These are phyloP conservation scores for Sechiopsis laciniata DNA, from an alignment of 306 rosid genomes.

Conservation along the genomic window DNA sequence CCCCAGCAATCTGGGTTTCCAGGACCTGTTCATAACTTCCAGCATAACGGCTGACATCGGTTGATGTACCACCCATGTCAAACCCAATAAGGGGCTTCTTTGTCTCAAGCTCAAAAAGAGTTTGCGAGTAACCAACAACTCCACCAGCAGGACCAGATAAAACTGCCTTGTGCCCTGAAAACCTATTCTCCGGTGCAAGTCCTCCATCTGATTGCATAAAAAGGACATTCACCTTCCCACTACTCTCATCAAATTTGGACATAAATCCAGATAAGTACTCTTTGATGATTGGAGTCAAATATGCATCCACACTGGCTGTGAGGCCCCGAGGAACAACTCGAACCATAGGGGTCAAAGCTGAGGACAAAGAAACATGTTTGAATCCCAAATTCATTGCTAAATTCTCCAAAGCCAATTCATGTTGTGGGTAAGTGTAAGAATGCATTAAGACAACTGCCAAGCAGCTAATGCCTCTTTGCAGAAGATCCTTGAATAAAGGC, in stretches of 20 bases:
- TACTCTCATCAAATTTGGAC: slow-evolving; percentile 74
- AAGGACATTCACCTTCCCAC: slow-evolving; percentile 67
- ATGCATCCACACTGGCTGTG: slow-evolving; percentile 93
- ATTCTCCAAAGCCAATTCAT: slow-evolving; percentile 54
- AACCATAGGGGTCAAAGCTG: slow-evolving; percentile 92
- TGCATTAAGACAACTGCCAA: slow-evolving; percentile 92
- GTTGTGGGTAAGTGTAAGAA: slow-evolving; percentile 76
- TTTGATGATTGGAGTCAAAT: slow-evolving; percentile 90
- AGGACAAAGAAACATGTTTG: slow-evolving; percentile 80
- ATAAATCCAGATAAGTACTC: slow-evolving; percentile 87
- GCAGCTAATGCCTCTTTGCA: slow-evolving; percentile 66
- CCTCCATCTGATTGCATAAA: slow-evolving; percentile 99
- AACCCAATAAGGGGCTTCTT: slow-evolving; percentile 82
- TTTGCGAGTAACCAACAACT: slow-evolving; percentile 92
- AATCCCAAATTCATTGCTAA: slow-evolving; percentile 78
- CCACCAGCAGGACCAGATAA: slow-evolving; percentile 99
- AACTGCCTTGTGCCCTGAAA: slow-evolving; percentile 93
- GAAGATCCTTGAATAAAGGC: slow-evolving; percentile 45
- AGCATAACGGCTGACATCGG: slow-evolving; percentile 92
- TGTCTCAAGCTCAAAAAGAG: slow-evolving; percentile 80
- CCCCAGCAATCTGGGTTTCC: slow-evolving; percentile 87
- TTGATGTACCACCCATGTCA: slow-evolving; percentile 98
- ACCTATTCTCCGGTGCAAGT: slow-evolving; percentile 83
- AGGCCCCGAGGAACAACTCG: slow-evolving; percentile 96
- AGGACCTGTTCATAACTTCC: slow-evolving; percentile 89